Conservation (phyloP, 371 early-diverging fungal genomes). For the Circinella minor region DNA sequence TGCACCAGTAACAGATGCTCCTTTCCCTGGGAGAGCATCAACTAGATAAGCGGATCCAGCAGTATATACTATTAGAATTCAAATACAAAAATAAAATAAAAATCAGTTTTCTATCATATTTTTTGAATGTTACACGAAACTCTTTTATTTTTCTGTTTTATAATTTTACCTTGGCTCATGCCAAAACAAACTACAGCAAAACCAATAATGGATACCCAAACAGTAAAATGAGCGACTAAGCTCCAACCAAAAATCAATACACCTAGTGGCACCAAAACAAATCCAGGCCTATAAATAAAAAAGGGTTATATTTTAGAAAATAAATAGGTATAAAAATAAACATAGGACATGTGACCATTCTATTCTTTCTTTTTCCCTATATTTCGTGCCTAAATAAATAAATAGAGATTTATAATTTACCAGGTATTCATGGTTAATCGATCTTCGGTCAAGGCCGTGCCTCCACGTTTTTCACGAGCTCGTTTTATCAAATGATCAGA, state of each 20-base stretch:
- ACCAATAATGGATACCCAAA: constrained; percentile 55
- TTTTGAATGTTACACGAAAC: background rate
- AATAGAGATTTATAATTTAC: constrained; percentile 17
- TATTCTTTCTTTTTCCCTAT: background rate
- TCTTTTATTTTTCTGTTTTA: background rate
- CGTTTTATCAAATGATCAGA: constrained; percentile 40
- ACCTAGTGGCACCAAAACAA: constrained; percentile 55
- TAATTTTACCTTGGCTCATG: constrained; percentile 52
- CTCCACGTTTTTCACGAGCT: constrained; percentile 33
- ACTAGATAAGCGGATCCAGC: constrained; percentile 58
- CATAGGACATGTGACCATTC: background rate
- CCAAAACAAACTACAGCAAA: constrained; percentile 62
- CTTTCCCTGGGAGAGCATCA: constrained; percentile 54
- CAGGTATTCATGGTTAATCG: constrained; percentile 47
- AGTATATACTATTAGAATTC: constrained; percentile 32
- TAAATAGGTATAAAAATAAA: too few species aligned
- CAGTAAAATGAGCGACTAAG: constrained; percentile 36
- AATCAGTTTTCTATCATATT: background rate
- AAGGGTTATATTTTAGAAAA: too few species aligned
- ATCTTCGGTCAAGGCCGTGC: constrained; percentile 38
- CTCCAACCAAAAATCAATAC: constrained; percentile 62
- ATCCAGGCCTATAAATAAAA: constrained; percentile 47
- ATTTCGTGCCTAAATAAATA: background rate
- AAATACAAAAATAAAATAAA: background rate
- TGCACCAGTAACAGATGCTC: constrained; percentile 58